Percentiles rank a stretch among this genome's conserved stretches.
These are phyloP conservation scores for Paramecium octaurelia DNA, from an alignment of 73 alveolate species.

Conservation along the genomic window DNA sequence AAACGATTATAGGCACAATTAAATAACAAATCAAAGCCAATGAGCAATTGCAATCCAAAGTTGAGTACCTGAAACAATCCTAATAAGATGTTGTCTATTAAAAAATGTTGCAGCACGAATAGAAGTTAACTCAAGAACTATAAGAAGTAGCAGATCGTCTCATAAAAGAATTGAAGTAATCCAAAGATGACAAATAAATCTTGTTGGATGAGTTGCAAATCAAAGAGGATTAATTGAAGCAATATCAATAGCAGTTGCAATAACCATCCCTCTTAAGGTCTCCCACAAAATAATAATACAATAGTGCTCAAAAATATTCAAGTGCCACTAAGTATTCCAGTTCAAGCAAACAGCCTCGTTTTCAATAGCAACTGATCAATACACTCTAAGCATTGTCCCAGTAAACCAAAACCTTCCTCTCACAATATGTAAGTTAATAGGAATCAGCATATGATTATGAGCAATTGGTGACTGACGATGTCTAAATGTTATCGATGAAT, in stretches of 20 bases:
- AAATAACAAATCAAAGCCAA: not conserved
- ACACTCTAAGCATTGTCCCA: not conserved
- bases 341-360: not conserved
- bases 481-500: not conserved
- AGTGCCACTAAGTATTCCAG: constrained; percentile 11
- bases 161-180: not conserved
- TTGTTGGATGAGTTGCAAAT: not conserved
- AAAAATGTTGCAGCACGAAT: constrained; percentile 11
- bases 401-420: not conserved
- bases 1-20: not conserved
- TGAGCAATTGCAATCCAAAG: not conserved
- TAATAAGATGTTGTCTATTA: constrained; percentile 30
- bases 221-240: not conserved
- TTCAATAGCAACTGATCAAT: not conserved
- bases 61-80: not conserved
- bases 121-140: not conserved
- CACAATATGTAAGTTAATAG: not conserved
- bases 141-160: constrained; percentile 6
- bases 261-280: not conserved
- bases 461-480: not conserved
- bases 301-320: constrained; percentile 38
- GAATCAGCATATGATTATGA: not conserved
- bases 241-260: not conserved
- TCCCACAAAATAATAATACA: not conserved
- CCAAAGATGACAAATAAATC: constrained; percentile 28